These are phyloP conservation scores for Trichosphaerium sp. DNA, from an alignment of 78 protist genomes.

Conservation along the genomic window DNA sequence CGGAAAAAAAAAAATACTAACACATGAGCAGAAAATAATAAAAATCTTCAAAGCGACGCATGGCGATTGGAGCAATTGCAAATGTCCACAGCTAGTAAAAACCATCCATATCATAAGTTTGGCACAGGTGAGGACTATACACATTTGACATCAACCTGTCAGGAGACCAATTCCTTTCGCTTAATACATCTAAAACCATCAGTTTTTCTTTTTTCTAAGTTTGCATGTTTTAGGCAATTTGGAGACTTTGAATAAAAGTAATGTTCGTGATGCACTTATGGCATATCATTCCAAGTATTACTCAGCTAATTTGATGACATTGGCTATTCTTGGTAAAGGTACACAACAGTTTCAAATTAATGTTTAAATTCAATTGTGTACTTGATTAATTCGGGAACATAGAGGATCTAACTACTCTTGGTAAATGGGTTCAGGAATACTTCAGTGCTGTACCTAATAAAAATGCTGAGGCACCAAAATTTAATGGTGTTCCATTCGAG, in stretches of 20 bases:
- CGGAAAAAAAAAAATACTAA: no score
- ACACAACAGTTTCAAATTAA: background rate
- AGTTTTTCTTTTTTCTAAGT: no score
- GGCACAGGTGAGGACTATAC: no score
- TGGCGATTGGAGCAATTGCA: no score
- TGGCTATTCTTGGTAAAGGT: slow-evolving; percentile 12
- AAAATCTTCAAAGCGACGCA: slow-evolving; percentile 1
- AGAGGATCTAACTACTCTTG: slow-evolving; percentile 22
- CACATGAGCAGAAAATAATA: slow-evolving; percentile 12
- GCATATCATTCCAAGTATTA: slow-evolving; percentile 21
- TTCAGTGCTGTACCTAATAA: slow-evolving; percentile 18
- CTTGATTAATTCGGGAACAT: background rate
- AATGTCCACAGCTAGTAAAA: no score
- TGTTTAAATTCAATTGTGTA: background rate
- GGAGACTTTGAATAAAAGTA: slow-evolving; percentile 7
- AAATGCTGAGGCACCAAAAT: background rate
- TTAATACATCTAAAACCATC: no score
- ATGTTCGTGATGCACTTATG: background rate
- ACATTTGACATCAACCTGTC: no score
- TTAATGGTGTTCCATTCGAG: no score
- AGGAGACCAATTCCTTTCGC: no score
- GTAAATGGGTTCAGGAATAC: background rate
- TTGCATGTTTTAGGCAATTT: slow-evolving; percentile 9
- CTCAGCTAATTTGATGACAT: slow-evolving; percentile 14
- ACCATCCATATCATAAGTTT: no score